phyloP scores from a whole-genome alignment of 305 asterid genomes.

The Andrographis paniculata region DNA sequence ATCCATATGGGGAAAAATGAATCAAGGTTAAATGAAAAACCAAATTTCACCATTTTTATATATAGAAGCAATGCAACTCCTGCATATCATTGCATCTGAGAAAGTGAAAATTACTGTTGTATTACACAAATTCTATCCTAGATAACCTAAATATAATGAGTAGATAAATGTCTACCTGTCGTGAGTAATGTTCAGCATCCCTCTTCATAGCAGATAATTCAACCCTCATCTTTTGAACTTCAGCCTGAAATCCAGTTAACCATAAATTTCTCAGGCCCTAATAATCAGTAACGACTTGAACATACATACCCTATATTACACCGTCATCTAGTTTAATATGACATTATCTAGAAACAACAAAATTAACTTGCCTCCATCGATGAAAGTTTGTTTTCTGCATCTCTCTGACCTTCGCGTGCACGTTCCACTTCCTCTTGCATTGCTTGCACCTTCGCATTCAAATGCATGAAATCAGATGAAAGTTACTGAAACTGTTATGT shows the following conservation, averaged over 20 bases:
- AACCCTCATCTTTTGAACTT: slow-evolving; percentile 93
- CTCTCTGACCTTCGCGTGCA: slow-evolving; percentile 92
- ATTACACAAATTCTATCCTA: not conserved
- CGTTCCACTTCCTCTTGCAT: slow-evolving; percentile 99
- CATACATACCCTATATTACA: slow-evolving; percentile 6
- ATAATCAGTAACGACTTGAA: slow-evolving; percentile 17
- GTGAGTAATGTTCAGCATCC: slow-evolving; percentile 99
- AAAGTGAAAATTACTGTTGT: not conserved
- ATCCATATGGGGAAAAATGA: not conserved
- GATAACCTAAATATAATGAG: too few species aligned
- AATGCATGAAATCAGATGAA: slow-evolving; percentile 24
- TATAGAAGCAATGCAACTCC: not conserved
- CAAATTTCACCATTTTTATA: not conserved
- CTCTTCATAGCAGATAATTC: slow-evolving; percentile 99
- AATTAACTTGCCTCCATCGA: slow-evolving; percentile 80
- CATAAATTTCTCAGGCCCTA: slow-evolving; percentile 12
- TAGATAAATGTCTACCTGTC: slow-evolving; percentile 43
- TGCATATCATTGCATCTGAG: too few species aligned
- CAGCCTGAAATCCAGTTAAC: slow-evolving; percentile 51
- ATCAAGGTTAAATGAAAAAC: not conserved
- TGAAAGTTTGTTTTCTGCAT: slow-evolving; percentile 90
- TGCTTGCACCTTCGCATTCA: slow-evolving; percentile 72
- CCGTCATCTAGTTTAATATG: slow-evolving; percentile 15
- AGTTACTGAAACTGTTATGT: slow-evolving; percentile 1
- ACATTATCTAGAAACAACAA: slow-evolving; percentile 13